These are phyloP conservation scores for Metarhizium anisopliae DNA, from an alignment of 2,329 filamentous ascomycete species.

Conservation along the genomic window DNA sequence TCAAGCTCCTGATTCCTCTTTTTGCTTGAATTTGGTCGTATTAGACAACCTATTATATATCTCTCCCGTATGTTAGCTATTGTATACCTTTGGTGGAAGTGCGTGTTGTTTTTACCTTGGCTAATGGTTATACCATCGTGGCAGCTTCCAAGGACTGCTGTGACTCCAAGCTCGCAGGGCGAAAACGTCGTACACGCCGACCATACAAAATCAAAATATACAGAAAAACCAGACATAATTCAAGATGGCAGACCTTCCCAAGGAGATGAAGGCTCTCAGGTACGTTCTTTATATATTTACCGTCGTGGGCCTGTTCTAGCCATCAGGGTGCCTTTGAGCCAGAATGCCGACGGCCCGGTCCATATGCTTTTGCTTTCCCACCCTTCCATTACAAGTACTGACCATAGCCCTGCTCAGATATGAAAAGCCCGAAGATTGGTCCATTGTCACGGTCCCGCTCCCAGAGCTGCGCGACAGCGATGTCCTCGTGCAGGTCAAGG, in stretches of 20 bases:
- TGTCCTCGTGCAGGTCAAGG: slow-evolving; percentile 58
- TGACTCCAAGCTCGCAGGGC: too few relatives aligned
- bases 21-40: not conserved
- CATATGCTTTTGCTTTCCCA: not conserved
- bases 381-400: not conserved
- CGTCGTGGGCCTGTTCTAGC: slow-evolving; percentile 3
- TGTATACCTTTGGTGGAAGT: not conserved
- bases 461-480: slow-evolving; percentile 51
- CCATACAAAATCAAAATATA: not conserved
- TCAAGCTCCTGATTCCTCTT: not conserved
- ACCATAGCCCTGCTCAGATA: slow-evolving; percentile 29
- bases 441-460: slow-evolving; percentile 52
- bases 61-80: not conserved
- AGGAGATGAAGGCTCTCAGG: slow-evolving; percentile 54
- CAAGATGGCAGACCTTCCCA: slow-evolving; percentile 33
- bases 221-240: not conserved
- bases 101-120: not conserved
- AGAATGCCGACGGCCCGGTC: not conserved
- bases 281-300: slow-evolving; percentile 22
- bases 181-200: not conserved
- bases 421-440: slow-evolving; percentile 52
- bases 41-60: not conserved
- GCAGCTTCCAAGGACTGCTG: too few relatives aligned
- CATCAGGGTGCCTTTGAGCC: slow-evolving; percentile 13
- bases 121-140: not conserved